phyloP scores from a whole-genome alignment of 352 stramenopile species.

The Globisporangium abappressorium region DNA sequence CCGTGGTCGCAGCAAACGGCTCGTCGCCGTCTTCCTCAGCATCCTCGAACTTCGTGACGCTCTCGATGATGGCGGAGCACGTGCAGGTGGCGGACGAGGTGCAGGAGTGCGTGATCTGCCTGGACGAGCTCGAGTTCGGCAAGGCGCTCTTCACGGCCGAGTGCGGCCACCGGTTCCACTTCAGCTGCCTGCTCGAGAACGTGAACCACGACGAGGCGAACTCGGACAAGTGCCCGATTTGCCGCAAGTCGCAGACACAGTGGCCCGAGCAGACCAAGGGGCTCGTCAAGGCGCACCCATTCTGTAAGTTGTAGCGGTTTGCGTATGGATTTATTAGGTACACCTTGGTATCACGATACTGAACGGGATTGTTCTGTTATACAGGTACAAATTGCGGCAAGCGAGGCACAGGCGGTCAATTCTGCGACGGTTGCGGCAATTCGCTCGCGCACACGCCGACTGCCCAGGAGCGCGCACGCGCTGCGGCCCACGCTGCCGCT shows the following conservation, averaged over 20 bases:
- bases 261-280: constrained; percentile 85
- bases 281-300: constrained; percentile 83
- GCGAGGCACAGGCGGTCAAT: constrained; percentile 63
- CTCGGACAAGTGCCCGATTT: constrained; percentile 87
- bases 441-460: constrained; percentile 71
- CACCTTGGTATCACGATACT: not conserved
- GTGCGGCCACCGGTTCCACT: constrained; percentile 86
- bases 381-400: constrained; percentile 74
- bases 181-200: constrained; percentile 84
- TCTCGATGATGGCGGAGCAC: constrained; percentile 31
- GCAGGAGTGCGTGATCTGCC: constrained; percentile 81
- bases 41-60: constrained; percentile 24
- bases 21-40: not conserved
- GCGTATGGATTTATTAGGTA: not conserved
- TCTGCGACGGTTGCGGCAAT: constrained; percentile 72
- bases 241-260: constrained; percentile 77
- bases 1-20: constrained; percentile 12
- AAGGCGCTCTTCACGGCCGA: constrained; percentile 80
- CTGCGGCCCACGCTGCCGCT: constrained; percentile 43
- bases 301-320: constrained; percentile 37
- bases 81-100: constrained; percentile 29
- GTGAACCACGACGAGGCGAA: constrained; percentile 89
- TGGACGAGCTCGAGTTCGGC: constrained; percentile 68
- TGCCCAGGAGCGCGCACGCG: constrained; percentile 60
- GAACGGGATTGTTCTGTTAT: not conserved